These are phyloP conservation scores for Blastocystis sp. DNA, from an alignment of 352 stramenopile species.

Conservation along the genomic window DNA sequence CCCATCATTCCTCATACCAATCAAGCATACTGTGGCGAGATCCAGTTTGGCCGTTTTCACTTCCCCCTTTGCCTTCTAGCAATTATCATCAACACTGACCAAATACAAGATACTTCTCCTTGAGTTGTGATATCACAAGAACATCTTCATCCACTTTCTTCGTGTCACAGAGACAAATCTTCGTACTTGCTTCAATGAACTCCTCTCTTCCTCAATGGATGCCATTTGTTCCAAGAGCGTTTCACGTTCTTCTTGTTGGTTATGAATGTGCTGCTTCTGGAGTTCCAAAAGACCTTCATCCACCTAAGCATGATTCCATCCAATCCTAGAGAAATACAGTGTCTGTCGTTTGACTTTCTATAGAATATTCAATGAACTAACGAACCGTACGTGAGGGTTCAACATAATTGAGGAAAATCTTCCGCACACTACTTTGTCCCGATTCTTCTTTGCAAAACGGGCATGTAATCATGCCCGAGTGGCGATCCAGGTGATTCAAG, in stretches of 20 bases:
- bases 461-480: background rate
- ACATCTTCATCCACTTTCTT: background rate
- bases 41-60: background rate
- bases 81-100: background rate
- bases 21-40: background rate
- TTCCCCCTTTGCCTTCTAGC: background rate
- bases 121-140: background rate
- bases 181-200: background rate
- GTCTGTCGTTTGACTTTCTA: background rate
- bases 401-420: background rate
- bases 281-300: background rate
- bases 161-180: background rate
- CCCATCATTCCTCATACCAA: background rate
- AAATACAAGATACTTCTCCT: background rate
- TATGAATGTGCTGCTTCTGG: background rate
- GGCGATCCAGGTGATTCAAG: background rate
- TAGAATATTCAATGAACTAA: background rate
- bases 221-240: background rate
- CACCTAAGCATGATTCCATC: background rate
- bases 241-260: background rate
- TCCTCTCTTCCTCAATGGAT: background rate
- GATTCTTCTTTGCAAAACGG: conserved; percentile 29
- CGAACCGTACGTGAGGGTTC: background rate
- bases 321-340: background rate
- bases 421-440: background rate